A percentile compares a stretch with the other conserved stretches of the same genome.
Conservation (phyloP, 2,329 filamentous ascomycete genomes). For the Exophiala lecanii-corni region DNA sequence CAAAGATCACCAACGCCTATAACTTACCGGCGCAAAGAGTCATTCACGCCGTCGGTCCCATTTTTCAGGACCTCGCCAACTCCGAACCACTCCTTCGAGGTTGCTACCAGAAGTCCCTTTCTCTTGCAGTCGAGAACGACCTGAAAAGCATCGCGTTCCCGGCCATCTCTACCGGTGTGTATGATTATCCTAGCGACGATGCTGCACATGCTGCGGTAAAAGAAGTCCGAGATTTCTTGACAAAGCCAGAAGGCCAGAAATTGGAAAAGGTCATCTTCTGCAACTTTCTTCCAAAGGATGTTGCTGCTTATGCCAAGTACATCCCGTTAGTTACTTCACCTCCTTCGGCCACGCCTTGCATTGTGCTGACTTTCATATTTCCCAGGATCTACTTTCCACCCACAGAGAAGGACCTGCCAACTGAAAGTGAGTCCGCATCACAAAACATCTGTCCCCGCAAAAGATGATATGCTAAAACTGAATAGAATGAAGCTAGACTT, state of each 20-base stretch:
- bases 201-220: constrained; percentile 69
- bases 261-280: constrained; percentile 79
- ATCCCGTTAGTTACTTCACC: constrained; percentile 63
- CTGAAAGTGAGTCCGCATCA: constrained; percentile 28
- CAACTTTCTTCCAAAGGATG: constrained; percentile 74
- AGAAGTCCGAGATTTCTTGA: constrained; percentile 54
- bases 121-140: constrained; percentile 63
- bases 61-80: constrained; percentile 53
- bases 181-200: constrained; percentile 72
- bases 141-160: constrained; percentile 75
- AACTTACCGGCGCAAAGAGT: constrained; percentile 69
- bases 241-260: constrained; percentile 36
- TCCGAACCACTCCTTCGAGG: constrained; percentile 45
- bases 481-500: too few relatives aligned
- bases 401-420: constrained; percentile 33
- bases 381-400: constrained; percentile 48
- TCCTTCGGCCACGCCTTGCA: background rate
- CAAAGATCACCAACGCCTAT: constrained; percentile 79
- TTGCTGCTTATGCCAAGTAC: constrained; percentile 62
- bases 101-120: constrained; percentile 68
- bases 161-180: constrained; percentile 81
- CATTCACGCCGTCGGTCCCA: constrained; percentile 86
- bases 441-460: background rate
- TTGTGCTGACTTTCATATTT: constrained; percentile 1
- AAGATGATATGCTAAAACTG: constrained; percentile 2